A percentile compares a stretch with the other conserved stretches of the same genome.
Evolutionary conservation across 495 filamentous ascomycete species (phyloP).

Genomic region (Xylaria curta): DNA sequence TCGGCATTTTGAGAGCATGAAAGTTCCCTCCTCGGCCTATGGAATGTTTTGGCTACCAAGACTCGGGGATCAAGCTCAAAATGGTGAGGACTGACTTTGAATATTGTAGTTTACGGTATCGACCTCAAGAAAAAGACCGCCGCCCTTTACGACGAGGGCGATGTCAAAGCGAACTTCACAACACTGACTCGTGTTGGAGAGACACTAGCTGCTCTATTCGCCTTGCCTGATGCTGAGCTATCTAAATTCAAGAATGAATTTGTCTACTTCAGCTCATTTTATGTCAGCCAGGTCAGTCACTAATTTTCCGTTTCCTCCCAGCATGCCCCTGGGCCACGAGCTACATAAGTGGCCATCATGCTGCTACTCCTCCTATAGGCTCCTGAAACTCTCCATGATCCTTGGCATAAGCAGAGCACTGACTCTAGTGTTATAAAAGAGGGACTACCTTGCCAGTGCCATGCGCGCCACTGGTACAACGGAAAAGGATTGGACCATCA

Average conservation of each 20-base stretch:
- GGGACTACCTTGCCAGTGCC: slow-evolving; percentile 46
- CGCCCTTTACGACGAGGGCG: slow-evolving; percentile 34
- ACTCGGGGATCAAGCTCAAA: neutral
- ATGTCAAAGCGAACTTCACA: slow-evolving; percentile 33
- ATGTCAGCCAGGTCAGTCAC: slow-evolving; percentile 38
- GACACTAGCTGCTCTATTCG: slow-evolving; percentile 39
- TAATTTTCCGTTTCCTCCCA: neutral
- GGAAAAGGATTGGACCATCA: slow-evolving; percentile 59
- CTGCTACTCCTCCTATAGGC: neutral
- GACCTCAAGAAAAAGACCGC: slow-evolving; percentile 31
- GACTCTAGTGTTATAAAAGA: slow-evolving; percentile 10
- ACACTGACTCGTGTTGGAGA: slow-evolving; percentile 45
- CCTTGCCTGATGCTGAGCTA: slow-evolving; percentile 32
- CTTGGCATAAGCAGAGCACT: neutral
- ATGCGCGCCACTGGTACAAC: slow-evolving; percentile 57
- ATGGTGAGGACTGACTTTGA: neutral
- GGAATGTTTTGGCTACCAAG: neutral
- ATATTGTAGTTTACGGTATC: slow-evolving; percentile 30
- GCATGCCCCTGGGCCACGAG: neutral
- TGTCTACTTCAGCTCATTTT: slow-evolving; percentile 48
- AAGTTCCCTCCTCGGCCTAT: neutral
- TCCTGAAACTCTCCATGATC: neutral
- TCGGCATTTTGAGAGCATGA: neutral
- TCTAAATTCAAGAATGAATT: slow-evolving; percentile 42
- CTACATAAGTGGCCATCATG: neutral